Evolutionary conservation across 83 land plant species (phyloP).

Genomic region (Picea abies): DNA sequence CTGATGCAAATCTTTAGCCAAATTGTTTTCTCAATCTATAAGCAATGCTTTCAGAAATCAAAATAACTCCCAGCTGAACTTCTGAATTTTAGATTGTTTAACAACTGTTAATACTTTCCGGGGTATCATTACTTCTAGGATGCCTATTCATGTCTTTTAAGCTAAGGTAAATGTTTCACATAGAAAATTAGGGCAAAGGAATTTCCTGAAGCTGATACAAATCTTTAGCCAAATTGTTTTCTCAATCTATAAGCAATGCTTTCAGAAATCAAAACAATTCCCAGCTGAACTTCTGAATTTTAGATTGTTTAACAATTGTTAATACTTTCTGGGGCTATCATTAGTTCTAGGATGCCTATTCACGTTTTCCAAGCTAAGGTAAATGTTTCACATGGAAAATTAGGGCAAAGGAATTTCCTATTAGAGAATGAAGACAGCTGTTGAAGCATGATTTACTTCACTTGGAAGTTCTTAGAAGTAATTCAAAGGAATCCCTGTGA

Average conservation of each 20-base stretch:
- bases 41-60: background rate
- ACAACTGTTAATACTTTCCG: no score
- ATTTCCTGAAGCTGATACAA: background rate
- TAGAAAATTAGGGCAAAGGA: no score
- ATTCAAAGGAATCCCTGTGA: no score
- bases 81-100: background rate
- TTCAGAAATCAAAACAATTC: background rate
- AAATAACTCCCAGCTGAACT: background rate
- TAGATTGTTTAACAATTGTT: background rate
- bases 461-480: no score
- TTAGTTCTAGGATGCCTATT: background rate
- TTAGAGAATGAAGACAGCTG: no score
- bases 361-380: no score
- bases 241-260: background rate
- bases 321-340: background rate
- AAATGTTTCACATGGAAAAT: no score
- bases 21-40: background rate
- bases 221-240: background rate
- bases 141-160: no score
- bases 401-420: no score
- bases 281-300: background rate
- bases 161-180: no score
- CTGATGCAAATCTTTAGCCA: background rate
- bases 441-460: no score
- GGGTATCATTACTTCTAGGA: no score